Base-by-base conservation (phyloP, 2,329 filamentous ascomycete genomes). In the Gnomoniopsis sp. region DNA sequence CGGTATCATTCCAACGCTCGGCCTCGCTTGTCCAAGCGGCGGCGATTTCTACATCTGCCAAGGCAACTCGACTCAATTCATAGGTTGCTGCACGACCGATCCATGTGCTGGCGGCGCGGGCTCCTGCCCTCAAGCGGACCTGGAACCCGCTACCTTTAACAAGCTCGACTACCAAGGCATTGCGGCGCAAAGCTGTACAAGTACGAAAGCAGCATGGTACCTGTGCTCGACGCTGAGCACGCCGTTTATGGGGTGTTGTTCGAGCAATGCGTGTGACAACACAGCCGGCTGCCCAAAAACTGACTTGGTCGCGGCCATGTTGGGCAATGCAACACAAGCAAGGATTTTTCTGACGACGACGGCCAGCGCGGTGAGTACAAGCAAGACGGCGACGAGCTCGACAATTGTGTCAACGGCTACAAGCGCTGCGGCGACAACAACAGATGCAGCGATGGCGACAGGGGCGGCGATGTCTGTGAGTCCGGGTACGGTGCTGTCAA, bases 241-340 rank as follows among this genome's bases (percentile, higher is more conserved):
- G 19, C 68, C 74, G 0, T 77, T 76, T 38, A 44, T 78, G 11
- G 75, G 75, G 10, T 77, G 75, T 51, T 77, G 75, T 50, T 64
- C 59, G 12, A 64, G 60, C 26, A 67, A 74, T 57, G 71, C 74
- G 0, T 77, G 74, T 48, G 53, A 33, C 43, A 44, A 56, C 10
- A 49, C 53, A 0, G 47, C n/a, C 19, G 59, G 50, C 15, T 74
- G 72, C 58, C 66, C 71, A 14, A 22, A 26, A 0, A 41, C 44
- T 15, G 57, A 65, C 30, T 48, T 72, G 41, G 58, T 67, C 21
- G 60, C 62, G 11, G 71, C 69, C 3, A 62, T 50, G 26, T 60
- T 74, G 54, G 52, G 55, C 22, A 30, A 56, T 0, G 49, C 44
- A 7, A 22, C 57, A 4, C 55, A 63, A 38, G 58, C 59, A 1